Evolutionary conservation across 2,329 filamentous ascomycete species (phyloP).

Genomic region (Aspergillus arachidicola): DNA sequence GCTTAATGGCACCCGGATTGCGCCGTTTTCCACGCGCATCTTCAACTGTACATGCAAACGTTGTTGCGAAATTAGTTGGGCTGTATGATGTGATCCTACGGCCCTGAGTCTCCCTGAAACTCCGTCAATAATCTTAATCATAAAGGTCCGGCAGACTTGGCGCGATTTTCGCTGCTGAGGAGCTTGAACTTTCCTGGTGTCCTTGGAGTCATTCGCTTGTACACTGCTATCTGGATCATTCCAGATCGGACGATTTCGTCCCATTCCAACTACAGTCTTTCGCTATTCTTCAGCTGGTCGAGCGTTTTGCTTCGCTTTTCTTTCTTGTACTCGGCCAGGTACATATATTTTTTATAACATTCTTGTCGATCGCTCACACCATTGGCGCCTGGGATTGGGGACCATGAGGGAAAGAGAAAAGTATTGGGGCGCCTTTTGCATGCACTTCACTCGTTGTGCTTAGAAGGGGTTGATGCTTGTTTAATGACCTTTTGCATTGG

Average conservation of each 20-base stretch:
- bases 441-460: constrained; percentile 46
- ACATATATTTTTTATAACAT: constrained; percentile 35
- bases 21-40: constrained; percentile 8
- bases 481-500: constrained; percentile 36
- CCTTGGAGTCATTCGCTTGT: constrained; percentile 43
- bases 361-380: constrained; percentile 45
- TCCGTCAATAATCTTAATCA: constrained; percentile 47
- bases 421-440: constrained; percentile 33
- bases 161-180: background rate
- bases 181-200: constrained; percentile 14
- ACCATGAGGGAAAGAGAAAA: constrained; percentile 27
- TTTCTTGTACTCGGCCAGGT: constrained; percentile 32
- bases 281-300: constrained; percentile 36
- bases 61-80: constrained; percentile 25
- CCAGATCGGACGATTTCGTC: constrained; percentile 25
- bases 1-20: constrained; percentile 21
- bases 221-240: constrained; percentile 26
- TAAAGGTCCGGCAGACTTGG: constrained; percentile 22
- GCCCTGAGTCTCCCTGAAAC: constrained; percentile 18
- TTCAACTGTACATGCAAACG: constrained; percentile 42
- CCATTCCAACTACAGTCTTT: constrained; percentile 36
- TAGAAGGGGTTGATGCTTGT: constrained; percentile 31
- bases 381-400: constrained; percentile 38
- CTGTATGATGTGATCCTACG: constrained; percentile 14
- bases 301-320: constrained; percentile 30